A percentile compares a stretch with the other conserved stretches of the same genome.
Conservation (phyloP, 345 rosid genomes). For the Eucalyptus erythrocorys region DNA sequence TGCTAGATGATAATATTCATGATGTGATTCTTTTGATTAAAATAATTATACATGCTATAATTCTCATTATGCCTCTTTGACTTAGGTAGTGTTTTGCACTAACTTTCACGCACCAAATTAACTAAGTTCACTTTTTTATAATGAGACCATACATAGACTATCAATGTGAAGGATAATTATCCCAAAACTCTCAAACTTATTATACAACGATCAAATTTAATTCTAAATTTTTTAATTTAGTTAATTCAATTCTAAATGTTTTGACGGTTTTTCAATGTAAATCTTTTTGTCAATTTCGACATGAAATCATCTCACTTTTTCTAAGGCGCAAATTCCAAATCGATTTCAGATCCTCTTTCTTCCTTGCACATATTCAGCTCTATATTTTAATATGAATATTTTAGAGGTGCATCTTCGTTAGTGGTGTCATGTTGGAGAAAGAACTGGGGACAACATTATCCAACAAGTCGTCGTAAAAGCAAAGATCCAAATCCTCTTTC, state of each 20-base stretch:
- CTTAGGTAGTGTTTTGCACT: neutral
- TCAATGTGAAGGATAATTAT: fast-evolving
- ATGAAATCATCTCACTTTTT: neutral
- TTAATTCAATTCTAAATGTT: fast-evolving
- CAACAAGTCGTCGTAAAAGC: neutral
- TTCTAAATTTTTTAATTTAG: fast-evolving
- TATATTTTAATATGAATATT: neutral
- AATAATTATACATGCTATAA: neutral
- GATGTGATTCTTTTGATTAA: neutral
- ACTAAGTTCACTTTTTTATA: neutral
- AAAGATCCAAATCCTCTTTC: neutral
- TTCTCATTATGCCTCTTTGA: neutral
- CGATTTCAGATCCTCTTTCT: neutral
- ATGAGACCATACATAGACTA: neutral
- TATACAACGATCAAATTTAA: fast-evolving
- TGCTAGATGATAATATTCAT: neutral
- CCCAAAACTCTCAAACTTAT: fast-evolving
- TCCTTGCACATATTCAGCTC: neutral
- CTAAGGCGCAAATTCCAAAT: neutral
- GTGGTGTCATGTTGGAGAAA: neutral
- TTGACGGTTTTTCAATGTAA: neutral
- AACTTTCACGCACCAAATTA: neutral
- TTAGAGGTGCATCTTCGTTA: neutral
- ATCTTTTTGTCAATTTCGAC: fast-evolving
- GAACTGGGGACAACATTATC: neutral